A percentile compares a stretch with the other conserved stretches of the same genome.
Evolutionary conservation across 768 basidiomycete genomes (phyloP).

Genomic region (Nevesoporus exiguus): DNA sequence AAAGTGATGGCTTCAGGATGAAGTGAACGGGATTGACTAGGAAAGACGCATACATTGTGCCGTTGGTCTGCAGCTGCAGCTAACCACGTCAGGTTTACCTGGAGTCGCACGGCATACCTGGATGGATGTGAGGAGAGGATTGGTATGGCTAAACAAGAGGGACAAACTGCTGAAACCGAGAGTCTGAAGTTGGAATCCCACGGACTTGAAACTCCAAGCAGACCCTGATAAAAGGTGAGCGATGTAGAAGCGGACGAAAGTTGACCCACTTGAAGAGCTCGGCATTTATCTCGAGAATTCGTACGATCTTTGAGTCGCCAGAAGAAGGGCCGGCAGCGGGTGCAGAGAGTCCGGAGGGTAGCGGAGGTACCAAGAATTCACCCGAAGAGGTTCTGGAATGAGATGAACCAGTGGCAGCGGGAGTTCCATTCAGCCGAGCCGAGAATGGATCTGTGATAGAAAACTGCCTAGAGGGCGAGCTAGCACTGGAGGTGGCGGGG

Average conservation of each 20-base stretch:
- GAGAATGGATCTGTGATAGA: conserved; percentile 20
- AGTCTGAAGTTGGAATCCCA: conserved; percentile 44
- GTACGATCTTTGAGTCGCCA: conserved; percentile 44
- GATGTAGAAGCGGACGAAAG: background rate
- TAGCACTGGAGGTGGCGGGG: conserved; percentile 13
- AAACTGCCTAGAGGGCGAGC: conserved; percentile 23
- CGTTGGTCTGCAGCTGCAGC: conserved; percentile 64
- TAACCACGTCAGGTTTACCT: conserved; percentile 70
- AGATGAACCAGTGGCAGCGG: conserved; percentile 19
- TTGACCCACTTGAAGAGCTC: conserved; percentile 61
- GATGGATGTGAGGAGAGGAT: conserved; percentile 11
- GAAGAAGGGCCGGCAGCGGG: conserved; percentile 7
- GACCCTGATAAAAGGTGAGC: conserved; percentile 39
- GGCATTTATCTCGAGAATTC: conserved; percentile 63
- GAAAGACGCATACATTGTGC: conserved; percentile 40
- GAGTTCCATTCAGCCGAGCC: conserved; percentile 20
- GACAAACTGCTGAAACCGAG: conserved; percentile 57
- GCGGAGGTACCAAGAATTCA: conserved; percentile 29
- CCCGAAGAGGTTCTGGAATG: conserved; percentile 28
- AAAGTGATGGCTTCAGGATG: conserved; percentile 1
- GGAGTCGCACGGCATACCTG: conserved; percentile 61
- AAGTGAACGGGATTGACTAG: background rate
- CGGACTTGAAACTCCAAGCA: conserved; percentile 59
- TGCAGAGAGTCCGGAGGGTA: conserved; percentile 23
- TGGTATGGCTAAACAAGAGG: background rate